phyloP scores from a whole-genome alignment of 176 grass and related monocot species.

The Puya raimondii region DNA sequence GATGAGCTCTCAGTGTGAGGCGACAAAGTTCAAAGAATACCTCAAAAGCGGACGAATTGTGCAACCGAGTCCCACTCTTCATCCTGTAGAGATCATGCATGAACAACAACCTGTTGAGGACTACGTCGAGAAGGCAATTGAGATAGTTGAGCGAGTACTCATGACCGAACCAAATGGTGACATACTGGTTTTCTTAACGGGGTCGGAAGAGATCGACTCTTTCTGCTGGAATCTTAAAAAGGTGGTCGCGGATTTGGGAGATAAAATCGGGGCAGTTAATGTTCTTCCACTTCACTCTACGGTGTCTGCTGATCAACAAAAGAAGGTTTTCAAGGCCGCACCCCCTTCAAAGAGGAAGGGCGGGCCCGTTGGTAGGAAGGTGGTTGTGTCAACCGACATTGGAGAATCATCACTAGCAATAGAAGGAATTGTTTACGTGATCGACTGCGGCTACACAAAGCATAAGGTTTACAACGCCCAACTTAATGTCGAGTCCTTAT shows the following conservation, averaged over 20 bases:
- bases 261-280: slow-evolving; percentile 11
- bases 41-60: slow-evolving; percentile 7
- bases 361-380: slow-evolving; percentile 16
- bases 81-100: slow-evolving; percentile 16
- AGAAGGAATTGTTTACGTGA: slow-evolving; percentile 12
- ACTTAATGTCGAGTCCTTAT: slow-evolving; percentile 7
- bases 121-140: neutral
- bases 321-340: slow-evolving; percentile 22
- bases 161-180: slow-evolving; percentile 14
- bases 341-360: slow-evolving; percentile 8
- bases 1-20: slow-evolving; percentile 12
- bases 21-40: slow-evolving; percentile 5
- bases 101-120: slow-evolving; percentile 4
- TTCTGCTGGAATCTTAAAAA: slow-evolving; percentile 22
- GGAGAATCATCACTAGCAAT: slow-evolving; percentile 20
- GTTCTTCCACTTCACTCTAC: slow-evolving; percentile 8
- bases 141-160: slow-evolving; percentile 11
- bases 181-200: slow-evolving; percentile 21
- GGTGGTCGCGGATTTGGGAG: slow-evolving; percentile 9
- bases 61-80: neutral
- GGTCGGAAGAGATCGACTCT: slow-evolving; percentile 15
- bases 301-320: slow-evolving; percentile 8
- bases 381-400: slow-evolving; percentile 21
- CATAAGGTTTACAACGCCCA: slow-evolving; percentile 22
- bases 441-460: slow-evolving; percentile 20